Evolutionary conservation across 495 filamentous ascomycete species (phyloP).

Genomic region (Collariella sp.): DNA sequence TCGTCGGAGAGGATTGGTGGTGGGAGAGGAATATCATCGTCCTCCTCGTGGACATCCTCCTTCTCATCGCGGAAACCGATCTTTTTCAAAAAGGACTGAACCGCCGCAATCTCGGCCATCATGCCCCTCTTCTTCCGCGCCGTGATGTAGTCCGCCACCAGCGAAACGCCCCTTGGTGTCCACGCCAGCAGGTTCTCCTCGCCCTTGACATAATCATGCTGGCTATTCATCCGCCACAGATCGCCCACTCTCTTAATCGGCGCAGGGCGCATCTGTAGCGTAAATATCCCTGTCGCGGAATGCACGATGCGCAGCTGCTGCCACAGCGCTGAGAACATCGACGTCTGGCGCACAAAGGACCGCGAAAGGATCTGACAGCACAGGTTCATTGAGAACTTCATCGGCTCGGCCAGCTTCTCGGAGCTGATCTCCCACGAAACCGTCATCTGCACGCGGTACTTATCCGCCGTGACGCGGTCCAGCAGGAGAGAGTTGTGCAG

Average conservation of each 20-base stretch:
- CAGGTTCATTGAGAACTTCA: slow-evolving; percentile 73
- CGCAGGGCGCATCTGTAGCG: slow-evolving; percentile 71
- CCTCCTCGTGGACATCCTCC: slow-evolving; percentile 19
- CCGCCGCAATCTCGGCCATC: slow-evolving; percentile 69
- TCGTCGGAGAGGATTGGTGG: slow-evolving; percentile 17
- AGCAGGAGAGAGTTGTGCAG: slow-evolving; percentile 83
- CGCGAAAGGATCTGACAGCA: slow-evolving; percentile 77
- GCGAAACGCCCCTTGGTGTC: slow-evolving; percentile 79
- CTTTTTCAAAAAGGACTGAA: slow-evolving; percentile 57
- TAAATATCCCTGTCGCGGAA: slow-evolving; percentile 77
- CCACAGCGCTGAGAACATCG: slow-evolving; percentile 81
- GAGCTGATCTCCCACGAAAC: slow-evolving; percentile 76
- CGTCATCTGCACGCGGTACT: slow-evolving; percentile 82
- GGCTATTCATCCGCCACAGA: slow-evolving; percentile 94
- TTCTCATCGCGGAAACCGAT: slow-evolving; percentile 29
- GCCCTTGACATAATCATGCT: slow-evolving; percentile 87
- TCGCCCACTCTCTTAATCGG: slow-evolving; percentile 87
- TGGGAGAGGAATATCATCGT: slow-evolving; percentile 15
- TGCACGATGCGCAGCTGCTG: slow-evolving; percentile 77
- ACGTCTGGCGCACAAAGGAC: slow-evolving; percentile 72
- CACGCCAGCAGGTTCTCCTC: slow-evolving; percentile 78
- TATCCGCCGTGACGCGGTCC: slow-evolving; percentile 80
- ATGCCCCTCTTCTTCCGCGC: slow-evolving; percentile 61
- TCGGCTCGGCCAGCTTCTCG: slow-evolving; percentile 67
- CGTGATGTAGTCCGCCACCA: slow-evolving; percentile 73